Evolutionary conservation across 257 asterid species (phyloP).

Genomic region (Rubia yunnanensis): DNA sequence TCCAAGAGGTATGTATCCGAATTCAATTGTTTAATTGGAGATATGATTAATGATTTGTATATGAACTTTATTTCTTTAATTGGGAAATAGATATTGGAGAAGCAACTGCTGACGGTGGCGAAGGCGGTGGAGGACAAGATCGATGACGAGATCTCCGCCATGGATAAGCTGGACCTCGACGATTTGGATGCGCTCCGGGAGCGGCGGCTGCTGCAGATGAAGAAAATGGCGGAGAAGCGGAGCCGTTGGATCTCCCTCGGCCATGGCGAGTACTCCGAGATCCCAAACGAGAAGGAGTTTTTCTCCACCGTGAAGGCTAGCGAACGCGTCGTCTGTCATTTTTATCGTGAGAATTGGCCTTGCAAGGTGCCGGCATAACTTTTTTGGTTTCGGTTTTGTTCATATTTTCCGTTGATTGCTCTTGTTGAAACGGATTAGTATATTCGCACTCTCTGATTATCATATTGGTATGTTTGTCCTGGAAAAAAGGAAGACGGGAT

Average conservation of each 20-base stretch:
- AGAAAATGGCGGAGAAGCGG: constrained; percentile 94
- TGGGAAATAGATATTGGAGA: constrained; percentile 56
- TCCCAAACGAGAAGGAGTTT: constrained; percentile 81
- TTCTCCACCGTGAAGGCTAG: constrained; percentile 88
- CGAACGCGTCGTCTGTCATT: constrained; percentile 95
- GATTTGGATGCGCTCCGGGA: constrained; percentile 83
- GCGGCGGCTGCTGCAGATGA: constrained; percentile 93
- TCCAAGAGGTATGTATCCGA: constrained; percentile 40
- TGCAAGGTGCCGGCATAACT: constrained; percentile 60
- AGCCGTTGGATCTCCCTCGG: constrained; percentile 87
- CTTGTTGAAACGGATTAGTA: background rate
- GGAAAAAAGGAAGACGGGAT: too few species aligned
- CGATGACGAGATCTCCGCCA: constrained; percentile 78
- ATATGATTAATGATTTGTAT: background rate
- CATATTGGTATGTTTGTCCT: background rate
- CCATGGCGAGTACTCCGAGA: constrained; percentile 93
- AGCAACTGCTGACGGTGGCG: constrained; percentile 86
- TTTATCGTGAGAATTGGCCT: constrained; percentile 98
- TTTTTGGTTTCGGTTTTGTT: background rate
- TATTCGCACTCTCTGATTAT: background rate
- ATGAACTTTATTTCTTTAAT: background rate
- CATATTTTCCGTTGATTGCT: background rate
- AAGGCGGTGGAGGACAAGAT: constrained; percentile 95
- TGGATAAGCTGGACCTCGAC: constrained; percentile 75
- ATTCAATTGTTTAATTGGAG: background rate